Percentiles rank a stretch among this genome's conserved stretches.
Conservation (phyloP, 192 early-diverging fungal genomes). For the Coemansia sp. region DNA sequence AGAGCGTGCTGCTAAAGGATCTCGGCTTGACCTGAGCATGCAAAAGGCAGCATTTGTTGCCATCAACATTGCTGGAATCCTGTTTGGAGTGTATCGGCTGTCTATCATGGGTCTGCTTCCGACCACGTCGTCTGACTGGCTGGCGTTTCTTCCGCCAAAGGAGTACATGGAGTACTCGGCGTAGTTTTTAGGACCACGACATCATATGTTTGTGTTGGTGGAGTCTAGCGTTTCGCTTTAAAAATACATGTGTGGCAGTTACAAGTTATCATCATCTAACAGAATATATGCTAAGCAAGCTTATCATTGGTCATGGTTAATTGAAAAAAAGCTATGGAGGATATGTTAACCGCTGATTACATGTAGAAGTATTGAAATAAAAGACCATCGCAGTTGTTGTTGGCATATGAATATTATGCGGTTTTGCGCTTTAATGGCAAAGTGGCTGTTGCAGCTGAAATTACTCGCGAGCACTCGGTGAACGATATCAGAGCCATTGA, state of each 20-base stretch:
- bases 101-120: slow-evolving; percentile 94
- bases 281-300: no score
- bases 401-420: slow-evolving; percentile 2
- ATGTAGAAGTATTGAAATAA: not conserved
- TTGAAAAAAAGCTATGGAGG: not conserved
- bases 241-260: no score
- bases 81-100: slow-evolving; percentile 89
- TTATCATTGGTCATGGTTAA: no score
- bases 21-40: slow-evolving; percentile 58
- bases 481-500: slow-evolving; percentile 54
- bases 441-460: not conserved
- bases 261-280: no score
- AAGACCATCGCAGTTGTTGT: not conserved
- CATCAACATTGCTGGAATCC: slow-evolving; percentile 75
- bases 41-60: slow-evolving; percentile 84
- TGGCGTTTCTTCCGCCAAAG: slow-evolving; percentile 84
- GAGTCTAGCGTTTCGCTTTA: not conserved
- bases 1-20: slow-evolving; percentile 57
- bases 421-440: slow-evolving; percentile 9
- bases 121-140: slow-evolving; percentile 90
- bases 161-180: slow-evolving; percentile 38
- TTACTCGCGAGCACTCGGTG: slow-evolving; percentile 14
- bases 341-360: not conserved
- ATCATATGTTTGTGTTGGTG: not conserved
- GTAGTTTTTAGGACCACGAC: slow-evolving; percentile 1